Base-by-base conservation (phyloP, 1,284 basidiomycete genomes). In the Xerocomus cyaneibrunnescens region DNA sequence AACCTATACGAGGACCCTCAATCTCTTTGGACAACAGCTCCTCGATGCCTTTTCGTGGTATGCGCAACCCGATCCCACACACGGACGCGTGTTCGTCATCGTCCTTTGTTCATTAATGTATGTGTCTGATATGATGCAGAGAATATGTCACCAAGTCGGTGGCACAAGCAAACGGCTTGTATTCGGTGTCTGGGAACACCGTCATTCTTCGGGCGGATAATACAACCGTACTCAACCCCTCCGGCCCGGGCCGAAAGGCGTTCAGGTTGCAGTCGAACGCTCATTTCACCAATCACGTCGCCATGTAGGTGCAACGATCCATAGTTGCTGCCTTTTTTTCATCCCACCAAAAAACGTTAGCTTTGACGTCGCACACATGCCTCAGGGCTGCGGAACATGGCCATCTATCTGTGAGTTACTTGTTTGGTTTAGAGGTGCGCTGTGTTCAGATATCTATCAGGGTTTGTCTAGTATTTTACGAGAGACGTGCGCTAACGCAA, bases 121-220 rank as follows among this genome's bases (percentile, higher is more conserved):
- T 16, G 35, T 19, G 17, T 41, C 49, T 46, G 46, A 45, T 12
- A 13, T 13, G 37, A 30, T 14, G 2, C 44, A 83, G 79, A 17
- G 79, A 80, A 54, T 84, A 83, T 54, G 78, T 83, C 37, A 57
- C 70, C 55, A 56, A 72, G 48, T 52, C 66, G 4, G 78, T 76
- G 0, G 80, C 81, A 0, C 51, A 60, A 35, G 60, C 61, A 21
- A 57, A 72, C 19, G 79, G 80, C 51, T 62, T 83, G 49, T 78
- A 78, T 13, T 80, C 69, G 43, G 69, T 78, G 1, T 71, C 70
- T 30, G 70, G 66, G 5, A 66, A 76, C 59, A 70, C 70, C 13
- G 79, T 83, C 47, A 72, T 77, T 31, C 56, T 75, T 37, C 64
- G 69, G 4, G 71, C 68, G 2, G 74, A 75, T 43, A 30, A 65